These are phyloP conservation scores for Zymoseptoria ardabiliae DNA, from an alignment of 2,329 filamentous ascomycete genomes.

Conservation along the genomic window DNA sequence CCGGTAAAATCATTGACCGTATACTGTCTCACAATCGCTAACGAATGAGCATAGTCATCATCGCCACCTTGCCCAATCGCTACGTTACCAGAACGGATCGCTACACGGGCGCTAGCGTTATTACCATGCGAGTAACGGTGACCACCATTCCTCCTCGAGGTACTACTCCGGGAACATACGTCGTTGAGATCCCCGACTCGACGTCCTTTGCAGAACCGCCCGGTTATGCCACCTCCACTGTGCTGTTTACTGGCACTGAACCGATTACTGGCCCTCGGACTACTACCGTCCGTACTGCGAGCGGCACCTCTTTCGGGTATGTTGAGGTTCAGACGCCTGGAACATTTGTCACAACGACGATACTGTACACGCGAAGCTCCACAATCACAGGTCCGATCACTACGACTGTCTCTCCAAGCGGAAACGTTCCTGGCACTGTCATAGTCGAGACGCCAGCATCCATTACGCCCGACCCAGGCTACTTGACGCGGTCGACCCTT, in stretches of 20 bases:
- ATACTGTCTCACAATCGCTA: background rate
- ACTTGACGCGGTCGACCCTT: background rate
- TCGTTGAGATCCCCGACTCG: constrained; percentile 8
- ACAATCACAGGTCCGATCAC: constrained; percentile 2
- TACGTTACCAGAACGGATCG: background rate
- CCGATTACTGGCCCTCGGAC: constrained; percentile 1
- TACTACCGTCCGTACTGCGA: constrained; percentile 1
- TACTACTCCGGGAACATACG: constrained; percentile 1
- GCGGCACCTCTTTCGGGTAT: background rate
- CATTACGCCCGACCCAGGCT: background rate
- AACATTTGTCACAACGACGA: constrained; percentile 3
- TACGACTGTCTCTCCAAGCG: constrained; percentile 6
- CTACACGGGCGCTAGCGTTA: constrained; percentile 7
- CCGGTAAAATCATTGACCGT: background rate
- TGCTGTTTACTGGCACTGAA: constrained; percentile 1
- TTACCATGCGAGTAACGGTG: constrained; percentile 3
- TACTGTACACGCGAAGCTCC: constrained; percentile 1
- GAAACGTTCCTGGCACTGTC: constrained; percentile 1
- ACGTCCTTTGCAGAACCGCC: background rate
- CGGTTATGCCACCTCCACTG: constrained; percentile 2
- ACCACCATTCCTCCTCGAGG: constrained; percentile 4
- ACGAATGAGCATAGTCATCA: background rate
- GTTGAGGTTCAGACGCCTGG: constrained; percentile 2
- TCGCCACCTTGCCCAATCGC: background rate
- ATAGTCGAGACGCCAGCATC: constrained; percentile 3